Conservation (phyloP, 768 basidiomycete genomes). For the Suillus brevipes region DNA sequence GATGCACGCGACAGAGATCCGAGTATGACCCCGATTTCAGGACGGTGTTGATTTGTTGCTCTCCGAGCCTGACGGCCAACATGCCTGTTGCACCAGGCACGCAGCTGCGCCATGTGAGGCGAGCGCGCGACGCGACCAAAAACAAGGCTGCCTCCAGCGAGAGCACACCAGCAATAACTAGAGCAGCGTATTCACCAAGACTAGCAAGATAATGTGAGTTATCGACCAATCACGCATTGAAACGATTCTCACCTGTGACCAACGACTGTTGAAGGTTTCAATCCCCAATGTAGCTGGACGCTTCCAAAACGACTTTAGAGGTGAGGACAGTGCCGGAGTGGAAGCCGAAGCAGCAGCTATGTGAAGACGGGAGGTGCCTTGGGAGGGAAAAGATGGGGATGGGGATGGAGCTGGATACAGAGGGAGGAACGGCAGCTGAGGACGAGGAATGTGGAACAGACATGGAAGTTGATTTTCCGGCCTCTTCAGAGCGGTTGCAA, state of each 20-base stretch:
- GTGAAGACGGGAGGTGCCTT: no score
- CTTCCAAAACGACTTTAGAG: no score
- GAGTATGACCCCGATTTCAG: conserved; percentile 36
- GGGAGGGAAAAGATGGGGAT: no score
- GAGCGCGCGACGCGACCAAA: conserved; percentile 57
- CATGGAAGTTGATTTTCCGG: conserved; percentile 44
- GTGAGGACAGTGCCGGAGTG: no score
- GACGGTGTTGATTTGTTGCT: conserved; percentile 34
- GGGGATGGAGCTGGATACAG: conserved; percentile 27
- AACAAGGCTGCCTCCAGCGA: conserved; percentile 55
- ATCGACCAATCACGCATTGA: not conserved
- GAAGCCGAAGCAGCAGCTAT: no score
- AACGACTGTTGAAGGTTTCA: conserved; percentile 58
- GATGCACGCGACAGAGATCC: conserved; percentile 56
- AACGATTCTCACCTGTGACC: conserved; percentile 63
- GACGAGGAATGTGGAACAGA: conserved; percentile 53
- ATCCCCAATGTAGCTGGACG: conserved; percentile 63
- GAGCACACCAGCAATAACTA: conserved; percentile 62
- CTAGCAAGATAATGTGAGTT: conserved; percentile 35
- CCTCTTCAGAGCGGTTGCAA: conserved; percentile 36
- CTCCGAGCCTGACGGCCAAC: conserved; percentile 51
- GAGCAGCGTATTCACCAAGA: conserved; percentile 74
- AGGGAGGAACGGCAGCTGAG: conserved; percentile 51
- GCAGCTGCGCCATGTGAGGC: conserved; percentile 56
- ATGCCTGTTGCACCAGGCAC: conserved; percentile 50